Conservation (phyloP, 805 yeast genomes). For the Saturnispora galanensis region DNA sequence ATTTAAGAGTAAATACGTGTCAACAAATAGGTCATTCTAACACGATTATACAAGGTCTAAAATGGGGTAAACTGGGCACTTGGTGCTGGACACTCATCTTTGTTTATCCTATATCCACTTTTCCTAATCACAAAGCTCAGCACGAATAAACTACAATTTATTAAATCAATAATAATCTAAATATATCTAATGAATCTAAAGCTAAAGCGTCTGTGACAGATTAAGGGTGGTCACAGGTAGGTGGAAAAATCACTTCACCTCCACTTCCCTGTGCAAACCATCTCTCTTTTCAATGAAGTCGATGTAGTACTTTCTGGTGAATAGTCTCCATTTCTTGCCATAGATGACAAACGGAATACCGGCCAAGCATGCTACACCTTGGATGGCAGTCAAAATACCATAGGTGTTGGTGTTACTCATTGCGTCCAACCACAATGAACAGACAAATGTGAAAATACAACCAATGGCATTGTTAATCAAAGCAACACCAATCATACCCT, state of each 20-base stretch:
- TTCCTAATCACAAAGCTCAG: too few species aligned
- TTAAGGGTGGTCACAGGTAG: too few species aligned
- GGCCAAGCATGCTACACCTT: conserved; percentile 40
- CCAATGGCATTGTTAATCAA: conserved; percentile 57
- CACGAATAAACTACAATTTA: too few species aligned
- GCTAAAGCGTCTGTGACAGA: too few species aligned
- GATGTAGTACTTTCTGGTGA: conserved; percentile 49
- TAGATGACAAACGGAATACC: conserved; percentile 38
- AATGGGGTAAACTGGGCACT: too few species aligned
- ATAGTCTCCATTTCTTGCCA: conserved; percentile 47
- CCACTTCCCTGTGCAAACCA: conserved; percentile 20
- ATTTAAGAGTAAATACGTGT: too few species aligned
- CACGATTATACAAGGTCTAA: too few species aligned
- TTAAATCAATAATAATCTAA: too few species aligned
- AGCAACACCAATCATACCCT: conserved; percentile 62
- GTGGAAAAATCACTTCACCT: background rate
- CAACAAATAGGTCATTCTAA: too few species aligned
- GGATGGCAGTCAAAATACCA: conserved; percentile 50
- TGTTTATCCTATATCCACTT: too few species aligned
- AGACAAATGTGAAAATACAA: conserved; percentile 56
- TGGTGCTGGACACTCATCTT: too few species aligned
- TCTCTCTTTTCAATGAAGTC: conserved; percentile 45
- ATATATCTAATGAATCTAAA: too few species aligned
- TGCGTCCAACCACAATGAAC: conserved; percentile 49
- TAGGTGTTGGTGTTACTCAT: conserved; percentile 51